A percentile compares a stretch with the other conserved stretches of the same genome.
Conservation (phyloP, 768 basidiomycete genomes). For the Kwoniella pini region DNA sequence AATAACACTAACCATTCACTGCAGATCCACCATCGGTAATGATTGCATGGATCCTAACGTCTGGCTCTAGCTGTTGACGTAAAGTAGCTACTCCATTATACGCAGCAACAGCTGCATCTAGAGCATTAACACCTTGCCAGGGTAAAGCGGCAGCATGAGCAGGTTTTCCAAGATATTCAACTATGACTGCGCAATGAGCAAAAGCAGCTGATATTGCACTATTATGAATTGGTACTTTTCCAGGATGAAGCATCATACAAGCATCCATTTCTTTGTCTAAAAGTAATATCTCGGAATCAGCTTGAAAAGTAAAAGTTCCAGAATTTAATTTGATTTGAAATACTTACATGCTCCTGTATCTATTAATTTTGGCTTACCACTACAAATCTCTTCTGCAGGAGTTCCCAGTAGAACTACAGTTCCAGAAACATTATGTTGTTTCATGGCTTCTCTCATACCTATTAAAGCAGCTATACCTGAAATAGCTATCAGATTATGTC, state of each 20-base stretch:
- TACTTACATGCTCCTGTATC: conserved; percentile 30
- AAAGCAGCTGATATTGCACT: conserved; percentile 18
- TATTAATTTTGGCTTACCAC: conserved; percentile 33
- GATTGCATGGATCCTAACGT: conserved; percentile 59
- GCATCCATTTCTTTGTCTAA: conserved; percentile 32
- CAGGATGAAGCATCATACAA: conserved; percentile 42
- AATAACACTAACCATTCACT: neutral
- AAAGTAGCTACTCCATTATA: conserved; percentile 78
- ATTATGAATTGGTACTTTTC: neutral
- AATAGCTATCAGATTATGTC: conserved; percentile 42
- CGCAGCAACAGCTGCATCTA: conserved; percentile 79
- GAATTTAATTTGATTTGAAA: no score
- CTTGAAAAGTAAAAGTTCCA: no score
- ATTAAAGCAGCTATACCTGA: conserved; percentile 32
- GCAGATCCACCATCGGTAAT: neutral
- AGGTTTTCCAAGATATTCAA: conserved; percentile 33
- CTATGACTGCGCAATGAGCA: conserved; percentile 16
- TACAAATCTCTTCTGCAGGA: conserved; percentile 40
- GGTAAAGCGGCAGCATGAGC: conserved; percentile 35
- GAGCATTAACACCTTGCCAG: conserved; percentile 30
- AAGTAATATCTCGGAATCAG: no score
- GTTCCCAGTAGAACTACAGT: conserved; percentile 37
- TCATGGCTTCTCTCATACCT: conserved; percentile 27
- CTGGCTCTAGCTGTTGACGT: conserved; percentile 82
- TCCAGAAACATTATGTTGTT: conserved; percentile 27